These are phyloP conservation scores for Aureobasidium vineae DNA, from an alignment of 2,329 filamentous ascomycete genomes.

Conservation along the genomic window DNA sequence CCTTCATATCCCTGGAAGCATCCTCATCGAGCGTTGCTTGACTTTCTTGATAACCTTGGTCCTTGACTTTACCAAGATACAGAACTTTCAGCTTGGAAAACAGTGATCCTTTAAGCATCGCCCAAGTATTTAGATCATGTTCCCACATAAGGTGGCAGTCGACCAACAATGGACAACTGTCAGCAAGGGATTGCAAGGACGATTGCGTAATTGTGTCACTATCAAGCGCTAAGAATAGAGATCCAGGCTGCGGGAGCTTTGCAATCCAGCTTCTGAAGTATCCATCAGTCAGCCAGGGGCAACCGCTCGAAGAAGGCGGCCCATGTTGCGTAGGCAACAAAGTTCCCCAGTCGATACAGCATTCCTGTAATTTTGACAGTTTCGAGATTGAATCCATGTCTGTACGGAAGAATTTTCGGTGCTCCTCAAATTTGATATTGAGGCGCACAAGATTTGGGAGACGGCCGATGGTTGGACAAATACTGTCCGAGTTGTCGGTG, in stretches of 20 bases:
- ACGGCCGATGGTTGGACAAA: background rate
- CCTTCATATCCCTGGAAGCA: background rate
- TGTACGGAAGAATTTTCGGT: background rate
- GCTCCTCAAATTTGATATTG: accelerated
- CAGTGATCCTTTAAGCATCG: too few species aligned
- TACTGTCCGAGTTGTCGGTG: too few species aligned
- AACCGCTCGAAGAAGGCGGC: background rate
- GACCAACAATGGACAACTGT: background rate
- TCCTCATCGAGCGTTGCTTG: background rate
- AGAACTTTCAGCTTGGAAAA: background rate
- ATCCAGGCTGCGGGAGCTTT: background rate
- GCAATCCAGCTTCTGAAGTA: background rate
- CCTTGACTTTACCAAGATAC: background rate
- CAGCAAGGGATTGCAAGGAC: background rate
- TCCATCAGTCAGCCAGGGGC: background rate
- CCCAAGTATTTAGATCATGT: background rate
- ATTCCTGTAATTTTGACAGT: background rate
- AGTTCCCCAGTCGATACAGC: background rate
- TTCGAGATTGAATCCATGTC: background rate
- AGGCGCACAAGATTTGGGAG: background rate
- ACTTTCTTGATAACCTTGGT: background rate
- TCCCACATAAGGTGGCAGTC: background rate
- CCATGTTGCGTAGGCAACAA: background rate
- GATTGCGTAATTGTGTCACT: background rate
- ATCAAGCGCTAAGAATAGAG: background rate